Evolutionary conservation across 2,329 filamentous ascomycete genomes (phyloP), one percentile per base, ranked within the genome.

Genomic region (Pyrenochaeta sp.): DNA sequence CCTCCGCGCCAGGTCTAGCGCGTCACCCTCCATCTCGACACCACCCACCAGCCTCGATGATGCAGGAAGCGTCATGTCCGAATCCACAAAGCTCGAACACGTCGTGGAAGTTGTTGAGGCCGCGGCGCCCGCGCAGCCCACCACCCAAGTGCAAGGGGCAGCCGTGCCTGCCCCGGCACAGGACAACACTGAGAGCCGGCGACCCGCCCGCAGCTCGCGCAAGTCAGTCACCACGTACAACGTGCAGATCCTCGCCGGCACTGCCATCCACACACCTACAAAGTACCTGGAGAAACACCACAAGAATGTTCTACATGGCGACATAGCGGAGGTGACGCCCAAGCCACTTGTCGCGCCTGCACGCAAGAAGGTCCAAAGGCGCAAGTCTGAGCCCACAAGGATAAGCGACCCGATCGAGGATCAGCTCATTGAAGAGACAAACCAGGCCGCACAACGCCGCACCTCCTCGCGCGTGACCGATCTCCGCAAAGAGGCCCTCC

Each of bases 41-140:
- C 85, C 86, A 32, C 83, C 84, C 17, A 88, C 85, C 35, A 88
- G 83, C 55, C 74, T 85, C 55, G 81, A 80, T 61, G 85, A 88
- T 66, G 78, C 75, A 58, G 77, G 76, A 47, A 87, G 84, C 71
- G 73, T 84, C 27, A 68, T 75, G 27, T 76, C 72, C 20, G 69
- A 72, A 28, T 55, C 53, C 31, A 53, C 54, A 31, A 69, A 68
- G 53, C 52, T 60, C 45, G 63, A 72, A 24, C 54, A 58, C 15
- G 30, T 48, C 18, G 44, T 60, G 27, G 58, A 65, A 44, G 32
- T 51, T 44, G 61, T 37, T 11, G 56, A 70, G 22, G 45, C 53
- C 24, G 46, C 57, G 20, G 39, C 29, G 32, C 23, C 35, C n/a
- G n/a, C n/a, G 15, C 34, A 37, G 20, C 48, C 57, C 34, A 40